Conservation (phyloP, 192 early-diverging fungal species). For the Mortierella claussenii region DNA sequence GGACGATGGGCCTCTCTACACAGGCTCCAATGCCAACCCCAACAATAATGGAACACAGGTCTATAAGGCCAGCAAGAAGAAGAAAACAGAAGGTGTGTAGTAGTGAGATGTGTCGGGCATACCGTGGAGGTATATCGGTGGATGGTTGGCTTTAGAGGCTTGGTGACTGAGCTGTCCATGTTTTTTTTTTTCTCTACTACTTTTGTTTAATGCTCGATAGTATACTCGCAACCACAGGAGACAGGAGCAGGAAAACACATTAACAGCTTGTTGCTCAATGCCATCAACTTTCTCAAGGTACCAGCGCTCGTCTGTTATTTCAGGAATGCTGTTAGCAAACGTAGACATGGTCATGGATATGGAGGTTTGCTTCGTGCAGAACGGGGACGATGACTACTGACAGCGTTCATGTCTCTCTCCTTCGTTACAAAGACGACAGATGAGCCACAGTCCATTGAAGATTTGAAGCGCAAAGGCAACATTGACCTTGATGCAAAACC, state of each 20-base stretch:
- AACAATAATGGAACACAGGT: conserved; percentile 47
- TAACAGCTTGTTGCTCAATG: conserved; percentile 63
- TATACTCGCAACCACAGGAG: conserved; percentile 67
- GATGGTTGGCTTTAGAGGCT: no score
- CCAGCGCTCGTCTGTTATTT: no score
- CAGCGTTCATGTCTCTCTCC: neutral
- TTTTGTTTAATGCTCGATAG: conserved; percentile 14
- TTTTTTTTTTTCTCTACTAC: conserved; percentile 1
- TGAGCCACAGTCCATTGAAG: conserved; percentile 67
- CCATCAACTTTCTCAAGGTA: conserved; percentile 67
- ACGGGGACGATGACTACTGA: neutral
- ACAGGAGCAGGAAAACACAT: conserved; percentile 64
- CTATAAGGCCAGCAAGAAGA: conserved; percentile 35
- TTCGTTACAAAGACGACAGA: conserved; percentile 55
- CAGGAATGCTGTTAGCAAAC: neutral
- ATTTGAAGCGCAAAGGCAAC: conserved; percentile 64
- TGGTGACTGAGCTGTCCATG: neutral
- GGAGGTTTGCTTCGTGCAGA: neutral
- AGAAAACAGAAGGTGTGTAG: conserved; percentile 40
- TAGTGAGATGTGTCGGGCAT: no score
- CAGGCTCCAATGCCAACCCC: conserved; percentile 46
- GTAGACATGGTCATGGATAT: neutral
- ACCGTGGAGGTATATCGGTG: no score
- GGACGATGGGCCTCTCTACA: conserved; percentile 21
- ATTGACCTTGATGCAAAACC: conserved; percentile 66